Percentiles rank a stretch among this genome's conserved stretches.
These are phyloP conservation scores for Myxozyma lipomycoides DNA, from an alignment of 805 yeast species.

Conservation along the genomic window DNA sequence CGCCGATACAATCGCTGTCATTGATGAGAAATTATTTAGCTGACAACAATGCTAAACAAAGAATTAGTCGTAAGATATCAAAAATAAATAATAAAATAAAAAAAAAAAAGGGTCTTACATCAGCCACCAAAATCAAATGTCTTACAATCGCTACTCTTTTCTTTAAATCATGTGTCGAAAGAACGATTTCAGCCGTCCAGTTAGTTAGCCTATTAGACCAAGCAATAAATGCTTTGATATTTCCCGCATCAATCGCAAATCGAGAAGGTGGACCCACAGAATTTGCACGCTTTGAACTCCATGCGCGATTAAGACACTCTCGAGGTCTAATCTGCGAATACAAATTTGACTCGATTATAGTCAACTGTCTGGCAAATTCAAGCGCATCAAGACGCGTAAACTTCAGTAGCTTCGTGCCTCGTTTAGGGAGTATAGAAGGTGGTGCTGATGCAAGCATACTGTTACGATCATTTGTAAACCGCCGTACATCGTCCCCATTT, in stretches of 20 bases:
- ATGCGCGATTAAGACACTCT: slow-evolving; percentile 45
- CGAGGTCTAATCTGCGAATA: slow-evolving; percentile 64
- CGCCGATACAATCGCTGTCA: slow-evolving; percentile 91
- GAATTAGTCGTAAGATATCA: background rate
- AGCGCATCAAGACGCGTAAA: slow-evolving; percentile 60
- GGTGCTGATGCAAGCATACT: slow-evolving; percentile 27
- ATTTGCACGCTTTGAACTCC: slow-evolving; percentile 15
- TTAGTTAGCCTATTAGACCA: slow-evolving; percentile 79
- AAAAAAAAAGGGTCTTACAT: no score
- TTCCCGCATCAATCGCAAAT: slow-evolving; percentile 37
- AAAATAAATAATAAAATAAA: background rate
- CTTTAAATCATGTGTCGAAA: slow-evolving; percentile 57
- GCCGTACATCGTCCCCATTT: slow-evolving; percentile 12
- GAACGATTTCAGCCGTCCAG: slow-evolving; percentile 72
- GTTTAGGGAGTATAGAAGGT: slow-evolving; percentile 32
- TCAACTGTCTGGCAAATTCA: slow-evolving; percentile 79
- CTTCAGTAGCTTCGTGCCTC: slow-evolving; percentile 37
- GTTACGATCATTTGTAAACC: slow-evolving; percentile 5
- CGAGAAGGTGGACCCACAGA: background rate
- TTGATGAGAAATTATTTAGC: slow-evolving; percentile 78
- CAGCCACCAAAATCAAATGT: slow-evolving; percentile 75
- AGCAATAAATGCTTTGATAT: slow-evolving; percentile 51
- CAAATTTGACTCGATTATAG: slow-evolving; percentile 65
- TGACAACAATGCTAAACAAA: slow-evolving; percentile 48
- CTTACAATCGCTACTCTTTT: slow-evolving; percentile 66